A percentile compares a stretch with the other conserved stretches of the same genome.
Evolutionary conservation across 208 protist species (phyloP).

Genomic region (Leishmania gerbilli): DNA sequence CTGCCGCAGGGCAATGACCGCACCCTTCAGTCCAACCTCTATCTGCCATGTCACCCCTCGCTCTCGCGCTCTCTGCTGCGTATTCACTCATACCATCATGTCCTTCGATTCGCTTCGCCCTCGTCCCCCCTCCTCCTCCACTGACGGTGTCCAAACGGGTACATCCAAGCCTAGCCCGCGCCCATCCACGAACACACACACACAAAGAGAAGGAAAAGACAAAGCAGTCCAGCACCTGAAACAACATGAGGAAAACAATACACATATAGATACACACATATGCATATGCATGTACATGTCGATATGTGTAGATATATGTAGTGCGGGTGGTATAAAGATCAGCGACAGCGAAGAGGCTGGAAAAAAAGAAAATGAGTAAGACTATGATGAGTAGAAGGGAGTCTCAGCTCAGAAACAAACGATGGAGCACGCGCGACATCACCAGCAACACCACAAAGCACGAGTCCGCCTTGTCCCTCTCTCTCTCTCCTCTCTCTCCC

Average conservation of each 20-base stretch:
- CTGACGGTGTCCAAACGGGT: background rate
- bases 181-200: background rate
- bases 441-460: background rate
- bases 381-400: background rate
- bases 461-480: background rate
- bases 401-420: background rate
- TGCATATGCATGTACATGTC: background rate
- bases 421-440: background rate
- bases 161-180: background rate
- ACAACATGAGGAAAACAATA: background rate
- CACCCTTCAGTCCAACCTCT: background rate
- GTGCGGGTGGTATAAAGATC: background rate
- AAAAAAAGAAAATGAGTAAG: constrained; percentile 1
- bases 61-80: background rate
- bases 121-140: background rate
- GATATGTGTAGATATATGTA: background rate
- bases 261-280: background rate
- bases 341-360: background rate
- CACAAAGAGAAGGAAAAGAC: background rate
- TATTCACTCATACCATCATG: background rate
- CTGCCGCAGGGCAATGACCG: background rate
- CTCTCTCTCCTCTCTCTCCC: too few species aligned
- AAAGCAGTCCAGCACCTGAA: background rate
- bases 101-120: background rate
- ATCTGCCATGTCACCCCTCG: background rate